phyloP scores from a whole-genome alignment of 1,284 basidiomycete genomes.

The Coniferiporia sulphurascens region DNA sequence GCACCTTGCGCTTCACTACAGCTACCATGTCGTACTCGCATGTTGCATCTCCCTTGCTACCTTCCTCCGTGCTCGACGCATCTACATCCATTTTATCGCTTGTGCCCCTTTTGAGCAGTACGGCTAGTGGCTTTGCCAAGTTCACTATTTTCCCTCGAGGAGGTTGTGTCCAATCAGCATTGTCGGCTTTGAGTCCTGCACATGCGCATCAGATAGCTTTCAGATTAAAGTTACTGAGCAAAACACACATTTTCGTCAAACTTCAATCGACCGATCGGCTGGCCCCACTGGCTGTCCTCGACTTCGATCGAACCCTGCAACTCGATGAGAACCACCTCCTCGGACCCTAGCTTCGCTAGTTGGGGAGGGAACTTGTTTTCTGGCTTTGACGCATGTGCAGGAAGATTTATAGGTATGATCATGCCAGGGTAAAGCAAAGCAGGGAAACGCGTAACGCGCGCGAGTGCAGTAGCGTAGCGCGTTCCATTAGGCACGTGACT shows the following conservation, averaged over 20 bases:
- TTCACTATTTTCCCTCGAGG: conserved; percentile 79
- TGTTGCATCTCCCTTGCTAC: conserved; percentile 25
- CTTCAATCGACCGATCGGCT: conserved; percentile 57
- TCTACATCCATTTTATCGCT: conserved; percentile 11
- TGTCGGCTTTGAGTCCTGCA: conserved; percentile 64
- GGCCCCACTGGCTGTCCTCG: conserved; percentile 49
- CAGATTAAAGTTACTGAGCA: too few species aligned
- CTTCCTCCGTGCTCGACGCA: conserved; percentile 27
- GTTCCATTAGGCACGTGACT: not conserved
- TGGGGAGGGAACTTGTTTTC: conserved; percentile 46
- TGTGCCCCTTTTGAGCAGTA: conserved; percentile 36
- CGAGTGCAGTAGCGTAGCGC: conserved; percentile 7
- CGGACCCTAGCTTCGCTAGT: conserved; percentile 61
- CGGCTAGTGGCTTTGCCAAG: conserved; percentile 73
- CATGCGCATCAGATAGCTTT: not conserved
- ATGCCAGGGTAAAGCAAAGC: conserved; percentile 27
- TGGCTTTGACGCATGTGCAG: conserved; percentile 27
- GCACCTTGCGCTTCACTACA: conserved; percentile 70
- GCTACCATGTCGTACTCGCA: conserved; percentile 46
- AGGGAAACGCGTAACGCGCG: not conserved
- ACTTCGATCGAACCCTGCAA: conserved; percentile 70
- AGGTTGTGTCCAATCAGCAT: conserved; percentile 84
- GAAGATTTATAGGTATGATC: conserved; percentile 49
- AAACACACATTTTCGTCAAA: conserved; percentile 39
- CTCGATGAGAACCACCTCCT: conserved; percentile 69